Evolutionary conservation across 2,329 filamentous ascomycete genomes (phyloP), one percentile per base, ranked within the genome.

Genomic region (Neonectria sp.): DNA sequence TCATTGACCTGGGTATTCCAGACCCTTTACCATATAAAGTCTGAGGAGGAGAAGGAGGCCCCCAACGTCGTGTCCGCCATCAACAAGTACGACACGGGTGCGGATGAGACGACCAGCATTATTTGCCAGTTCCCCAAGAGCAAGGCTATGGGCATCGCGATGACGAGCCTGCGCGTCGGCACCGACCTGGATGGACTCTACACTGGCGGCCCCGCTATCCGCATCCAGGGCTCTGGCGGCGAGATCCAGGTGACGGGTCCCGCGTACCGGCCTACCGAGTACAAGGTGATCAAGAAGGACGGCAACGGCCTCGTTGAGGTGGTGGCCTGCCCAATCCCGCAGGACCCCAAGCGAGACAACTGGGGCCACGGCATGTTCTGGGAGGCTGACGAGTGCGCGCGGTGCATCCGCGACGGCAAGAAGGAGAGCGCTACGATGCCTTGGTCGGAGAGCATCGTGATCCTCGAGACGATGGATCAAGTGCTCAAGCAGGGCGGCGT

Each of bases 1-100:
- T 90, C 93, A 53, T 82, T 97, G 68, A 97, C 94, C 35, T 97
- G 95, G 95, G 88, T 96, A 56, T 97, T 95, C 86, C 94, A 97
- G 82, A 92, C 92, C 51, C 87, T 97, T 31, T 97, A 97, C 82
- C 93, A 95, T 79, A 89, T 92, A 3, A 92, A 95, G 76, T 86
- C 91, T 2, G 86, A 90, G 71, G 86, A 88, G 27, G 84, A 88
- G 60, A 92, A 94, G 73, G 88, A 93, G 79, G 77, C 87, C 1
- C 95, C 95, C 6, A 86, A 84, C 51, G 90, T 96, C 4, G 82
- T 90, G 11, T 88, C 91, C 1, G 89, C 92, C 59, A 89, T 95
- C 74, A 90, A 89, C 77, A 92, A 92, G 77, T 94, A 94, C 80
- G 84, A 84, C 68, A 94, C 92, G 1, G 93, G 93, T 17, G 90